Percentiles rank a stretch among this genome's conserved stretches.
These are phyloP conservation scores for Pythium inflatum DNA, from an alignment of 352 stramenopile genomes.

Conservation along the genomic window DNA sequence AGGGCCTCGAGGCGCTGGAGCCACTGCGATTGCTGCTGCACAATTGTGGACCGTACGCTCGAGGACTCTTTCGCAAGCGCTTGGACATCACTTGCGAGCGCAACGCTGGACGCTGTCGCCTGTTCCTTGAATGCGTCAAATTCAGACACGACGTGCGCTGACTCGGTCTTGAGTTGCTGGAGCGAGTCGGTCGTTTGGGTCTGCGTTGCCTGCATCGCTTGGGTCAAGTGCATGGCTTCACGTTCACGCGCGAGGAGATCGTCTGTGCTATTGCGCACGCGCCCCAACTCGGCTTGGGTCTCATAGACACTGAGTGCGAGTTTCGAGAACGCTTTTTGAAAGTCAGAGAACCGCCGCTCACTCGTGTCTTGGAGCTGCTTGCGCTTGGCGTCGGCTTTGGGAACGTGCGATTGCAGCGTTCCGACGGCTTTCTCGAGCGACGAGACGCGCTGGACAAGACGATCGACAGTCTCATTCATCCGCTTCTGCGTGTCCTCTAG, in stretches of 20 bases:
- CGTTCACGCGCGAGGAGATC: constrained; percentile 51
- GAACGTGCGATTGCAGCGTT: constrained; percentile 41
- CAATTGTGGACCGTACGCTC: constrained; percentile 34
- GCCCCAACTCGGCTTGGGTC: constrained; percentile 47
- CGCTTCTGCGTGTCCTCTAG: constrained; percentile 35
- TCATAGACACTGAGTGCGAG: constrained; percentile 54
- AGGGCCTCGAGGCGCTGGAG: constrained; percentile 46
- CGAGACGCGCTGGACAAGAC: constrained; percentile 39
- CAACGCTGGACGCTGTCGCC: constrained; percentile 29
- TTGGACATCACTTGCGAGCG: constrained; percentile 51
- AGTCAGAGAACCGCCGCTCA: constrained; percentile 43
- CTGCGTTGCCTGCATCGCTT: constrained; percentile 51
- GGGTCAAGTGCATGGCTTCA: constrained; percentile 45
- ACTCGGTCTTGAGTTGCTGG: constrained; percentile 47
- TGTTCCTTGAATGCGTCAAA: constrained; percentile 47
- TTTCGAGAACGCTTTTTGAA: constrained; percentile 58
- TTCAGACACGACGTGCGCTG: constrained; percentile 45
- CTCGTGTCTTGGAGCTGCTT: constrained; percentile 44
- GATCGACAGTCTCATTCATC: constrained; percentile 10
- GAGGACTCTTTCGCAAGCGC: constrained; percentile 51
- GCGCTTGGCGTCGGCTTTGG: constrained; percentile 45
- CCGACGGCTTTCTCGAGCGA: constrained; percentile 42
- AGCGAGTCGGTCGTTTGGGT: constrained; percentile 50
- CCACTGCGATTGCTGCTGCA: constrained; percentile 50
- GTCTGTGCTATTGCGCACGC: constrained; percentile 46